A percentile compares a stretch with the other conserved stretches of the same genome.
Conservation (phyloP, 192 early-diverging fungal species). For the Coemansia biformis region DNA sequence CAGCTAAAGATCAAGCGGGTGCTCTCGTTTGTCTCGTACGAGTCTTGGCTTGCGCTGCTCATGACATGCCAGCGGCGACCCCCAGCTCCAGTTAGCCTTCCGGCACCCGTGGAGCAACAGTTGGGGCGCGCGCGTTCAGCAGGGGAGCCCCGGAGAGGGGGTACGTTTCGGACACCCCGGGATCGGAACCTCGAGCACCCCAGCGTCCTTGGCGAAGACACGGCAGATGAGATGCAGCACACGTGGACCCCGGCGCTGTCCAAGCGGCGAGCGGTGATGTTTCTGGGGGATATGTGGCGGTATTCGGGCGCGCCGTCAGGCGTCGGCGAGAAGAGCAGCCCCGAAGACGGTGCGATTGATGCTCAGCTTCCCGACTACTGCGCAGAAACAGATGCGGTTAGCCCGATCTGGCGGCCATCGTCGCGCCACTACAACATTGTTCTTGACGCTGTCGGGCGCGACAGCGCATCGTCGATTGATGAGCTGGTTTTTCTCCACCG, state of each 20-base stretch:
- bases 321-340: conserved; percentile 1
- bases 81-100: neutral
- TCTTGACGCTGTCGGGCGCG: conserved; percentile 33
- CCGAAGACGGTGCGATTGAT: neutral
- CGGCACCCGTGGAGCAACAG: too few species aligned
- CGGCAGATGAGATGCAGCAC: neutral
- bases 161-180: neutral
- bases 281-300: conserved; percentile 44
- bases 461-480: conserved; percentile 9
- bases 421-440: conserved; percentile 37
- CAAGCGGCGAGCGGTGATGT: conserved; percentile 38
- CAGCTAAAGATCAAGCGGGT: conserved; percentile 33
- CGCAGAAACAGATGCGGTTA: conserved; percentile 1
- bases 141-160: too few species aligned
- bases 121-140: too few species aligned
- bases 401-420: conserved; percentile 21
- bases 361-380: neutral
- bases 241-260: conserved; percentile 23
- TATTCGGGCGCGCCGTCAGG: conserved; percentile 8
- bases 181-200: neutral
- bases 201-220: neutral
- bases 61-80: conserved; percentile 31
- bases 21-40: conserved; percentile 34
- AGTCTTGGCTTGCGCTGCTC: conserved; percentile 26
- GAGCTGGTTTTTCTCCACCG: conserved; percentile 26